Conservation (phyloP, 2,329 filamentous ascomycete genomes). For the Ophiosphaerella korrae region DNA sequence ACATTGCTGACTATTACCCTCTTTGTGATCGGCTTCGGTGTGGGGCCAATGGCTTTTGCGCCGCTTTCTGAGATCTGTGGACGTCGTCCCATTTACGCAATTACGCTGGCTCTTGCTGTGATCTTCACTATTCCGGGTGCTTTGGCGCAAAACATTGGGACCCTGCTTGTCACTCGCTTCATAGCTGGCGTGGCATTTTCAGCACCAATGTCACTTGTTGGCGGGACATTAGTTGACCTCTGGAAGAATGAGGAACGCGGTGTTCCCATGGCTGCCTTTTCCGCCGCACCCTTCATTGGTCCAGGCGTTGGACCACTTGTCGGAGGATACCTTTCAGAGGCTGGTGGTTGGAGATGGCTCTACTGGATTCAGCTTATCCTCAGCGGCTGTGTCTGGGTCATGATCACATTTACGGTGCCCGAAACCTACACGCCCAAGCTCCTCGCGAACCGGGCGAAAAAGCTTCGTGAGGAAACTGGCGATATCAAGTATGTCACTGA, state of each 20-base stretch:
- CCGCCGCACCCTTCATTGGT: conserved; percentile 80
- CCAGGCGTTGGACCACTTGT: conserved; percentile 70
- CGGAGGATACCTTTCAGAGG: conserved; percentile 74
- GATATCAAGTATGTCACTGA: conserved; percentile 75
- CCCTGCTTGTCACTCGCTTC: conserved; percentile 74
- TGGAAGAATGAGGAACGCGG: conserved; percentile 84
- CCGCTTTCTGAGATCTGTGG: conserved; percentile 78
- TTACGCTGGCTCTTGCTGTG: conserved; percentile 71
- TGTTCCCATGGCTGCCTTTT: conserved; percentile 86
- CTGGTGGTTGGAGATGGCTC: conserved; percentile 77
- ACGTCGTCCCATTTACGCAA: conserved; percentile 70
- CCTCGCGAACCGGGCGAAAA: conserved; percentile 70
- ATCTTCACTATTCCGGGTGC: conserved; percentile 83
- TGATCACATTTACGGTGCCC: conserved; percentile 87
- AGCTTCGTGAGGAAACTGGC: conserved; percentile 71
- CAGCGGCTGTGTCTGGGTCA: conserved; percentile 68
- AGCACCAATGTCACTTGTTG: conserved; percentile 84
- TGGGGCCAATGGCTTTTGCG: conserved; percentile 80
- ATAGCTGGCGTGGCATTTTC: conserved; percentile 86
- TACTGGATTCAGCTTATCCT: conserved; percentile 88
- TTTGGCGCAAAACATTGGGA: conserved; percentile 74
- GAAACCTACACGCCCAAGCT: conserved; percentile 87
- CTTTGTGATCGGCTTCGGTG: conserved; percentile 81
- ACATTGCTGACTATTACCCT: conserved; percentile 73
- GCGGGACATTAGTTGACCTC: conserved; percentile 81